Conservation (phyloP, 331 rosid genomes). For the Stylosanthes scabra region DNA sequence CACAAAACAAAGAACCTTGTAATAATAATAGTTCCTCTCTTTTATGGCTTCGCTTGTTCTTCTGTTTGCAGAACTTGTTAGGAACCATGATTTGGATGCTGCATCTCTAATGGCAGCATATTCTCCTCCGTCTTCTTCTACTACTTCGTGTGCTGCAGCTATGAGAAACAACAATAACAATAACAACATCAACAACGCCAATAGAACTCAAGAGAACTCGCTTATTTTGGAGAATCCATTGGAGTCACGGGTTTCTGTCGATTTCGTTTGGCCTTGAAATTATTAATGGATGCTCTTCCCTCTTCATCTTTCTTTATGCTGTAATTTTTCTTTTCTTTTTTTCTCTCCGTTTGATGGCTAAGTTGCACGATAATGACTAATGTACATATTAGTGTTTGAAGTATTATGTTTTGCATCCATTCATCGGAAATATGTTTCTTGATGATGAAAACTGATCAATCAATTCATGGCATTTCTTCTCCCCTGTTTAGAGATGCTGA, state of each 20-base stretch:
- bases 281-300: neutral
- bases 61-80: conserved; percentile 55
- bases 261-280: conserved; percentile 62
- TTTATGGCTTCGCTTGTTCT: conserved; percentile 71
- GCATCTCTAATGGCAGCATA: conserved; percentile 47
- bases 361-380: neutral
- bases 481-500: too few species aligned
- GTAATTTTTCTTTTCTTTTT: neutral
- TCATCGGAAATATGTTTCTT: too few species aligned
- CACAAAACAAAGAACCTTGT: neutral
- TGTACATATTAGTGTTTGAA: neutral
- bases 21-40: neutral
- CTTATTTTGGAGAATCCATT: conserved; percentile 35
- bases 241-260: conserved; percentile 59
- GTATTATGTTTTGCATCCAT: too few species aligned
- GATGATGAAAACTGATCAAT: neutral
- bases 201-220: neutral
- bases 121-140: conserved; percentile 28
- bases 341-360: neutral
- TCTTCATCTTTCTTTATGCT: neutral
- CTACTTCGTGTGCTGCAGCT: conserved; percentile 32
- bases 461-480: neutral
- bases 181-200: neutral
- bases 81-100: conserved; percentile 39
- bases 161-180: neutral